Conservation (phyloP, 495 filamentous ascomycete species). For the Physcia stellaris region DNA sequence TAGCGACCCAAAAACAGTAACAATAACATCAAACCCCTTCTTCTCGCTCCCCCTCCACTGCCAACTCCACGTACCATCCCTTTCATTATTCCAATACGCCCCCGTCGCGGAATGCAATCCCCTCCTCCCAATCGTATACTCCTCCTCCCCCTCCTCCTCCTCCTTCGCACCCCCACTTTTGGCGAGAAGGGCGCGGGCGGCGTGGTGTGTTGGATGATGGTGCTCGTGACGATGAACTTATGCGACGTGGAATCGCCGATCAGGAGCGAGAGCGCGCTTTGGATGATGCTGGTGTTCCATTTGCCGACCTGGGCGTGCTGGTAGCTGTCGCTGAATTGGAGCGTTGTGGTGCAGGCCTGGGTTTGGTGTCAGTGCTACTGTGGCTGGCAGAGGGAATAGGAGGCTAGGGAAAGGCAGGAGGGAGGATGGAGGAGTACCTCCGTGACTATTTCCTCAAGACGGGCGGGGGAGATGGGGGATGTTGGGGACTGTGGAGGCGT, state of each 20-base stretch:
- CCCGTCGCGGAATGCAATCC: conserved; percentile 95
- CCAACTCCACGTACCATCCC: conserved; percentile 94
- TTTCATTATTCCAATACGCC: conserved; percentile 95
- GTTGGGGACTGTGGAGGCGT: too few relatives aligned
- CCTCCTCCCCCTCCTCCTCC: too few relatives aligned
- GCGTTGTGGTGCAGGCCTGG: conserved; percentile 64
- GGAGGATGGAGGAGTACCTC: conserved; percentile 43
- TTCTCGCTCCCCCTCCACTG: conserved; percentile 78
- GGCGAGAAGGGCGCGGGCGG: conserved; percentile 12
- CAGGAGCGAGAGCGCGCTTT: conserved; percentile 21
- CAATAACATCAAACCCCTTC: conserved; percentile 81
- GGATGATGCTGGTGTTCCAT: conserved; percentile 90
- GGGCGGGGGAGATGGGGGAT: conserved; percentile 61
- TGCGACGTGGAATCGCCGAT: conserved; percentile 32
- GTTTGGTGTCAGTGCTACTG: background rate
- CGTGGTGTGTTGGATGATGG: conserved; percentile 83
- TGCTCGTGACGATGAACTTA: conserved; percentile 94
- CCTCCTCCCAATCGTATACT: conserved; percentile 43
- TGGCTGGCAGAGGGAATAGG: background rate
- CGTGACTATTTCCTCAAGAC: conserved; percentile 70
- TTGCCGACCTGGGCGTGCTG: conserved; percentile 63
- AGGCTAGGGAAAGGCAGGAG: background rate
- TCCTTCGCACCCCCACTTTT: background rate
- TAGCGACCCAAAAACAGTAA: conserved; percentile 77
- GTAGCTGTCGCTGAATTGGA: conserved; percentile 59